These are phyloP conservation scores for Tylopilus sp. DNA, from an alignment of 1,284 basidiomycete genomes.

Conservation along the genomic window DNA sequence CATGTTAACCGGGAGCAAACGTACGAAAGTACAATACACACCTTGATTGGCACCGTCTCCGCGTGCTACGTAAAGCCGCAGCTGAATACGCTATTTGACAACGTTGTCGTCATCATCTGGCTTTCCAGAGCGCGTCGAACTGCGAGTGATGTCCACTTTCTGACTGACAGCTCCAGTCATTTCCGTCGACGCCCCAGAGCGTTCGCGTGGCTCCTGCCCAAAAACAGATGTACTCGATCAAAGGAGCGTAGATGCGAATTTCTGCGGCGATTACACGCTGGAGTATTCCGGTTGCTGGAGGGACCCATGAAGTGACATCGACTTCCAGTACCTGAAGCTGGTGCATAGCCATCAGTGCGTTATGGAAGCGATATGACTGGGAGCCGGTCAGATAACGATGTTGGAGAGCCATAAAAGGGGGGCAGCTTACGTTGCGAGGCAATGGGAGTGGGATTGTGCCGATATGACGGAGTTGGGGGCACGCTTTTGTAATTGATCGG, in stretches of 20 bases:
- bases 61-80: conserved; percentile 29
- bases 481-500: conserved; percentile 33
- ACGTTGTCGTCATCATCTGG: conserved; percentile 14
- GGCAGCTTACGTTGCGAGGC: conserved; percentile 27
- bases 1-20: conserved; percentile 21
- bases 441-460: conserved; percentile 34
- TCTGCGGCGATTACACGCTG: conserved; percentile 34
- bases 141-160: conserved; percentile 29
- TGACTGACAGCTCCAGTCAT: conserved; percentile 32
- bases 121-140: conserved; percentile 31
- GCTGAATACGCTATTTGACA: conserved; percentile 13
- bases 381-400: conserved; percentile 20
- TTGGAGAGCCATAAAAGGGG: conserved; percentile 8
- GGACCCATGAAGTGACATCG: conserved; percentile 28
- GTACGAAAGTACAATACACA: conserved; percentile 27
- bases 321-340: conserved; percentile 30
- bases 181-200: conserved; percentile 34
- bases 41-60: conserved; percentile 18
- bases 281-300: conserved; percentile 20
- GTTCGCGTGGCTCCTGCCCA: conserved; percentile 27
- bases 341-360: conserved; percentile 27
- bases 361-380: conserved; percentile 29
- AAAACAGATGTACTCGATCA: conserved; percentile 31
- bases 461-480: conserved; percentile 32
- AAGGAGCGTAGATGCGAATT: conserved; percentile 30